Conservation (phyloP, 1,284 basidiomycete species). For the Moesziomyces sp. region DNA sequence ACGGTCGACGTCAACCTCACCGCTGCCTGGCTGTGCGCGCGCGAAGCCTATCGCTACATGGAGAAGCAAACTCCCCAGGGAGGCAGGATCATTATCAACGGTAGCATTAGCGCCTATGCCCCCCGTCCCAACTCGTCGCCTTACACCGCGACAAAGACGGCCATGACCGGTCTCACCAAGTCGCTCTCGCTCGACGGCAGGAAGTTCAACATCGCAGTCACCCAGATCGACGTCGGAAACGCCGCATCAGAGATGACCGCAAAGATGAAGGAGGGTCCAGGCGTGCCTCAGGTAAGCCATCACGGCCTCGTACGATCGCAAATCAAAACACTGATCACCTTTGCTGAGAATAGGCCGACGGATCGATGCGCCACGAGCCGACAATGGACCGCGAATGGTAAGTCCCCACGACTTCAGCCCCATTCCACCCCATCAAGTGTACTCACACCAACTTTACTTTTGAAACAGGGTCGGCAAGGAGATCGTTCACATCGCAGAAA, state of each 20-base stretch:
- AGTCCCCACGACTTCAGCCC: neutral
- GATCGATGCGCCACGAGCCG: constrained; percentile 46
- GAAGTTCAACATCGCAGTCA: constrained; percentile 50
- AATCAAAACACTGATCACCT: neutral
- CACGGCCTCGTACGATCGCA: neutral
- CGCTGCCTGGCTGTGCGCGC: constrained; percentile 51
- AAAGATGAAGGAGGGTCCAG: constrained; percentile 48
- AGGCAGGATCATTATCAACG: constrained; percentile 59
- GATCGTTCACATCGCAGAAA: constrained; percentile 53
- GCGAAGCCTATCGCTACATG: constrained; percentile 59
- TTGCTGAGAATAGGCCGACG: constrained; percentile 32
- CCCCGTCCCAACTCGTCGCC: constrained; percentile 43
- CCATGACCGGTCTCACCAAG: constrained; percentile 54
- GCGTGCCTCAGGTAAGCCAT: constrained; percentile 37
- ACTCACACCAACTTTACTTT: neutral
- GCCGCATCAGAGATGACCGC: constrained; percentile 56
- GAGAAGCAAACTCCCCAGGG: constrained; percentile 47
- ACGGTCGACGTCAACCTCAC: constrained; percentile 56
- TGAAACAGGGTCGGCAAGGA: constrained; percentile 40
- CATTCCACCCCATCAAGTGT: no score
- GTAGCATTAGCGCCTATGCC: constrained; percentile 51
- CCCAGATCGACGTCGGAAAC: constrained; percentile 59
- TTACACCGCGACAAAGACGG: constrained; percentile 58
- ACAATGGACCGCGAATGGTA: constrained; percentile 50
- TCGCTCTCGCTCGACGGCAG: constrained; percentile 54